Base-by-base conservation (phyloP, 352 stramenopile species). In the Pythium brassicae region DNA sequence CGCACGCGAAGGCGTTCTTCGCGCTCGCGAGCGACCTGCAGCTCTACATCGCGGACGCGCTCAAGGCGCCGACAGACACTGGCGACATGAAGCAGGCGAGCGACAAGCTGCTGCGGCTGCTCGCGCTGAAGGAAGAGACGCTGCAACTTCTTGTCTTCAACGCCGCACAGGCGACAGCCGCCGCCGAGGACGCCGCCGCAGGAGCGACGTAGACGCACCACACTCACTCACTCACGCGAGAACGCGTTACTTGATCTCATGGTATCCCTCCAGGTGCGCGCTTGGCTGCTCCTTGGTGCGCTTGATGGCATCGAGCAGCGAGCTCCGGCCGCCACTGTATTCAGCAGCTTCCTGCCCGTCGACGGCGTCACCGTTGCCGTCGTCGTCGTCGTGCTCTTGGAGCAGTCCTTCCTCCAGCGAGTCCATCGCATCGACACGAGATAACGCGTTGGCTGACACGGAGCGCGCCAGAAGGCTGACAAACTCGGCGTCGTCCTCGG, bases 111-210 rank as follows among this genome's bases (percentile, higher is more conserved):
- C 25, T 73, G 29, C 72, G 76, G 35, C 55, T 89, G 14, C 46
- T 85, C 26, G 71, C 72, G 10, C 54, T 87, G 3, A 83, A 90
- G 23, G 58, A 76, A n/a, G 74, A 78, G n/a, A 86, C 78, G 15
- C 52, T 88, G 27, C 72, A 86, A 26, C 44, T 90, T 14, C 55
- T 90, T 15, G 64, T 83, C 26, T 76, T 70, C 34, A 87, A 86
- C 34, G 65, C 71, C 3, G 58, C 76, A 9, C 70, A 77, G 53
- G 55, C 73, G 35, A 55, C 27, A 32, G 50, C 57, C 10, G 50
- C 50, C 9, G 49, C 57, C 2, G 66, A 71, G 11, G 63, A 69
- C 20, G 59, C 53, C 1, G 40, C 17, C 12, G 29, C 32, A 12
- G 12, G 45, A 19, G 11, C 46, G 29, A 20, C 25, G 23, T 23